Base-by-base conservation (phyloP, 2,329 filamentous ascomycete genomes). In the Aspergillus fumigatus region DNA sequence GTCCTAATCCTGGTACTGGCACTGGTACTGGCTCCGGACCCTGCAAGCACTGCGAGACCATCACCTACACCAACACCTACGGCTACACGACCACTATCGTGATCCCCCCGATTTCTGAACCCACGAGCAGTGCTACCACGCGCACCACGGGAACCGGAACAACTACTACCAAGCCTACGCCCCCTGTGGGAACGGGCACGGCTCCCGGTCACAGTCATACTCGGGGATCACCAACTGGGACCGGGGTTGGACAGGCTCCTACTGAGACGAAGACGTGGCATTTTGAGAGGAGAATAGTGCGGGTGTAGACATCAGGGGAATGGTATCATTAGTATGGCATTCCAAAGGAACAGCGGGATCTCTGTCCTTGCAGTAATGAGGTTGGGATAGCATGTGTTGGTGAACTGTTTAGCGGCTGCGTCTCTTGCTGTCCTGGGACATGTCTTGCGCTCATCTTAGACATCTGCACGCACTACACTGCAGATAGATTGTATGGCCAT, bases 51-150 rank as follows among this genome's bases (percentile, higher is more conserved):
- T 70, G 67, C 60, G 56, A 67, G 52, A 70, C 67, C 19, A 60
- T 66, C 51, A 70, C 68, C 21, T 64, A 65, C 53, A 67, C 64
- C 40, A 63, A 69, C 52, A 62, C 65, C n/a, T 52, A 60, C 21
- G 64, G 65, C 7, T 47, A 52, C 29, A 62, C 64, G 1, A 65
- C 57, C 19, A 70, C 67, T n/a, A 66, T 70, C 40, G 65, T 68
- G 7, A 53, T 71, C 48, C 68, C 67, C 6, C 53, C 56, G 4
- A 51, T 54, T 41, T n/a, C 43, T 4, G n/a, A 48, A 23, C 47
- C 59, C 25, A 60, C 55, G 2, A 50, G 49, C 3, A 48, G 29
- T 14, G 26, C 51, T 9, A 9, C 47, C 23, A 47, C 50, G 4
- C 32, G 3, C 14, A 3, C 32, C 32, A 17, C 32, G 32, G 14